A percentile compares a stretch with the other conserved stretches of the same genome.
Conservation (phyloP, 2,329 filamentous ascomycete genomes). For the Xylaria sp. region DNA sequence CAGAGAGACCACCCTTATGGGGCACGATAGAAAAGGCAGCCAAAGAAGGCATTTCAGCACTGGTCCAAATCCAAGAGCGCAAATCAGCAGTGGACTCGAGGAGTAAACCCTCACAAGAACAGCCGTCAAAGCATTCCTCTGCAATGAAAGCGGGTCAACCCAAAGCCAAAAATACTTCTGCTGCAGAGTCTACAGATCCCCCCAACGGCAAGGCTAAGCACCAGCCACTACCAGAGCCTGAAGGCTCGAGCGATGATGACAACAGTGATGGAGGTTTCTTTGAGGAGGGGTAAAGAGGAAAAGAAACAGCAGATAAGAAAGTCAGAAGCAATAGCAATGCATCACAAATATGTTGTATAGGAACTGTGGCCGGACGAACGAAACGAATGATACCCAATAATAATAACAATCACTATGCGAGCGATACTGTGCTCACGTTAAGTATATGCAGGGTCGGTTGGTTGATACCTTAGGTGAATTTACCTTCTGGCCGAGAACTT, state of each 20-base stretch:
- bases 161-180: constrained; percentile 36
- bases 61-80: constrained; percentile 47
- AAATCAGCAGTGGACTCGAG: constrained; percentile 36
- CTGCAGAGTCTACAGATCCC: constrained; percentile 30
- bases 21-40: constrained; percentile 72
- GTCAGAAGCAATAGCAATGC: neutral
- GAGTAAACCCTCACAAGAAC: constrained; percentile 28
- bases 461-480: neutral
- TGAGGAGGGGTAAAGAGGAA: constrained; percentile 50
- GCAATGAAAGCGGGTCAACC: constrained; percentile 27
- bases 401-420: neutral
- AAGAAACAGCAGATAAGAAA: neutral
- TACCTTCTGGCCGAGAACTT: neutral
- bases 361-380: constrained; percentile 7
- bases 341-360: constrained; percentile 16
- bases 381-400: constrained; percentile 42
- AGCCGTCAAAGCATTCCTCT: constrained; percentile 29
- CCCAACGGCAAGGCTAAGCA: constrained; percentile 51
- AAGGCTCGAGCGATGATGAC: constrained; percentile 52
- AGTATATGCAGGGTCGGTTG: neutral
- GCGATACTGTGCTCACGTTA: neutral
- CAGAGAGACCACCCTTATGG: constrained; percentile 73
- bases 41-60: constrained; percentile 46
- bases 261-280: constrained; percentile 70
- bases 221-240: constrained; percentile 50